Evolutionary conservation across 352 stramenopile genomes (phyloP).

Genomic region (Globisporangium nunn): DNA sequence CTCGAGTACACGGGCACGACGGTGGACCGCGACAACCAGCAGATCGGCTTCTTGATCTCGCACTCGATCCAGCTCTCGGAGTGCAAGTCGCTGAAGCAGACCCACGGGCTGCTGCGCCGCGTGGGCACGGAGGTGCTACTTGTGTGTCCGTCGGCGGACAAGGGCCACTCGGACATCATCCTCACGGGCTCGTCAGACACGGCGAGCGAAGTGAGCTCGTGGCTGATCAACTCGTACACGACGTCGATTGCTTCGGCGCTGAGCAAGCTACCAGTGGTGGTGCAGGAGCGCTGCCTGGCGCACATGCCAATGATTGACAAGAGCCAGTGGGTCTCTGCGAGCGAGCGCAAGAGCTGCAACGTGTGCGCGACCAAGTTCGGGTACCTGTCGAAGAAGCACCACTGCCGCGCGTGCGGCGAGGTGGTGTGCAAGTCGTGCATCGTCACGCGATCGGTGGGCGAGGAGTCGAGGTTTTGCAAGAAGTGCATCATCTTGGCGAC

Average conservation of each 20-base stretch:
- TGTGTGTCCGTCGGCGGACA: conserved; percentile 30
- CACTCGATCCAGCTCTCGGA: conserved; percentile 48
- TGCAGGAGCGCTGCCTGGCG: conserved; percentile 39
- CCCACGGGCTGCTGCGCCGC: conserved; percentile 45
- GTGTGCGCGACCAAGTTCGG: conserved; percentile 57
- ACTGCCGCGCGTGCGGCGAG: conserved; percentile 71
- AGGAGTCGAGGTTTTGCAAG: conserved; percentile 66
- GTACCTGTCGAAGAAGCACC: conserved; percentile 67
- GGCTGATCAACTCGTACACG: conserved; percentile 36
- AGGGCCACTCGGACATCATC: conserved; percentile 46
- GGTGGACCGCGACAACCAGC: conserved; percentile 38
- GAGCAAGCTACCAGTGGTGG: conserved; percentile 41
- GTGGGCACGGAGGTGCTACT: conserved; percentile 47
- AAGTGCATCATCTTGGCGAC: conserved; percentile 61
- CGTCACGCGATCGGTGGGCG: conserved; percentile 37
- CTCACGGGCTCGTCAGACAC: conserved; percentile 38
- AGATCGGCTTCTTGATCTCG: conserved; percentile 55
- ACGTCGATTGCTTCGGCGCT: conserved; percentile 26
- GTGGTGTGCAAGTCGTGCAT: conserved; percentile 75
- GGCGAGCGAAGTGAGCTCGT: conserved; percentile 28
- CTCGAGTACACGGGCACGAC: conserved; percentile 69
- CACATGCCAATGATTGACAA: conserved; percentile 42
- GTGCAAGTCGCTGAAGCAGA: conserved; percentile 55
- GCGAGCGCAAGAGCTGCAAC: conserved; percentile 50
- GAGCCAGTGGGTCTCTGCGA: conserved; percentile 31